phyloP scores from a whole-genome alignment of 345 rosid species.

The Psidium friedrichsthalianum region DNA sequence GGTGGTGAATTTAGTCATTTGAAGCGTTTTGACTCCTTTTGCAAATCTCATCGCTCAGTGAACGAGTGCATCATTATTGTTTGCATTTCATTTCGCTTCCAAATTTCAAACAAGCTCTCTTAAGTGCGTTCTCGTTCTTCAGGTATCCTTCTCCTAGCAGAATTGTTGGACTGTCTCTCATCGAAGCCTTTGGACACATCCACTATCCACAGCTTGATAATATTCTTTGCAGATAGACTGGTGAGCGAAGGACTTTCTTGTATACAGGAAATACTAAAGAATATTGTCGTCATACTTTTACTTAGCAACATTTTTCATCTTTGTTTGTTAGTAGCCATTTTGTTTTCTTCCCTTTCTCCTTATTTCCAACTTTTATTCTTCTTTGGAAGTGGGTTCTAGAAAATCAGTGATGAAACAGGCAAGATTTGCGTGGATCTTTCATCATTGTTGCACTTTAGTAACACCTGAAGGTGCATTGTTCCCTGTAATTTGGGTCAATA shows the following conservation, averaged over 20 bases:
- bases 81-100: not conserved
- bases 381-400: not conserved
- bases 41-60: not conserved
- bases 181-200: slow-evolving; percentile 47
- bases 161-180: slow-evolving; percentile 39
- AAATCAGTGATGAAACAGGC: not conserved
- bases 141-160: slow-evolving; percentile 85
- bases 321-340: not conserved
- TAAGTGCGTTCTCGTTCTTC: not conserved
- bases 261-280: not conserved
- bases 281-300: not conserved
- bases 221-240: slow-evolving; percentile 65
- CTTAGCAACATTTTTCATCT: not conserved
- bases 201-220: slow-evolving; percentile 44
- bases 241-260: slow-evolving; percentile 28
- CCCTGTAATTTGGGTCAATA: not conserved
- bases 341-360: not conserved
- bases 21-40: not conserved
- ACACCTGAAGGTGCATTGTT: not conserved
- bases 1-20: not conserved
- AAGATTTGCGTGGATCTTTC: not conserved
- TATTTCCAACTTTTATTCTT: not conserved
- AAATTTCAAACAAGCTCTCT: not conserved
- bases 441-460: not conserved
- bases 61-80: not conserved